Evolutionary conservation across 805 yeast species (phyloP), one percentile per base, ranked within the genome.

Genomic region (Yamadazyma laniorum): DNA sequence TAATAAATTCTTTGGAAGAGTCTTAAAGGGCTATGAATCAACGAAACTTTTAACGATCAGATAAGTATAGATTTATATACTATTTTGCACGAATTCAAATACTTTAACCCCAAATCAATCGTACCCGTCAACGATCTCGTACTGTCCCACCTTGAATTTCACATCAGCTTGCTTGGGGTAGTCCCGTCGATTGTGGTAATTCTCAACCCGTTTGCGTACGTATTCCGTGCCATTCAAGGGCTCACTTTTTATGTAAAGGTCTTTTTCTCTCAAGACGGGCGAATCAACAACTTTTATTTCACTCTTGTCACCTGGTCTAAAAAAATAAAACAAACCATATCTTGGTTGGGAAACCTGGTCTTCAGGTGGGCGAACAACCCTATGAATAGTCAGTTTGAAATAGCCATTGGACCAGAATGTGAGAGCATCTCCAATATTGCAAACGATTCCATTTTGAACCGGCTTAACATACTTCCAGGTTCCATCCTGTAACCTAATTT

Each of bases 401-500:
- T 51, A 61, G 3, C 66, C 65, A 9, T 63, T 62, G n/a, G 61
- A 54, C 58, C 63, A 56, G 37, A 63, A 63, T 23, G 53, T 51
- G 22, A 63, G 49, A 0, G 67, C 60, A 41, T 63, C 68, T 6
- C 67, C 65, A 34, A 61, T 53, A 40, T 63, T 63, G 43, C 63
- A 60, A 17, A 61, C 59, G 25, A 61, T 56, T 3, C 63, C 61
- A 4, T 55, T 55, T 6, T 48, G 47, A 6, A 57, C 61, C 1
- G 66, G 68, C 37, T 51, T 54, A 18, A 63, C 63, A 42, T 60
- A 61, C 42, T 59, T 57, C 68, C 68, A 63, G 6, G 48, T 43
- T 1, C 65, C 68, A 26, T 50, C 44, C 21, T 45, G 35, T 15
- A 52, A 38, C 37, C 54, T 57, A 28, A 61, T 58, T 35, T 63